A percentile compares a stretch with the other conserved stretches of the same genome.
Evolutionary conservation across 345 rosid genomes (phyloP).

Genomic region (Physaria fendleri): DNA sequence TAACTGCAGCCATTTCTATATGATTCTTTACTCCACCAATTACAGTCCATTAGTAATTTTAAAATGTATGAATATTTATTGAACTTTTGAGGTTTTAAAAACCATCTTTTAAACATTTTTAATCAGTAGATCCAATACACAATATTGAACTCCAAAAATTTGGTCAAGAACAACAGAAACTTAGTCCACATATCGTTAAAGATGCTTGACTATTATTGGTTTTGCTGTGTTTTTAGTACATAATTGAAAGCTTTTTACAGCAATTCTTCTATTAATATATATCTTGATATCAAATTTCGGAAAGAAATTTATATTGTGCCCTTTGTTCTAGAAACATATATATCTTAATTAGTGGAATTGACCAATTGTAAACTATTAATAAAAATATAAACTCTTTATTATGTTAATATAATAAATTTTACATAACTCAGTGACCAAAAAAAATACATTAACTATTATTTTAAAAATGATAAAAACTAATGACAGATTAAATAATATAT

Average conservation of each 20-base stretch:
- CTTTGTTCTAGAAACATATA: background rate
- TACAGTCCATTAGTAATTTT: background rate
- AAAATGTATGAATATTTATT: background rate
- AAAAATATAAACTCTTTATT: too few species aligned
- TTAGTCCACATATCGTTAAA: background rate
- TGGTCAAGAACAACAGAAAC: background rate
- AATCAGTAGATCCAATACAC: background rate
- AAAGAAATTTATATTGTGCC: background rate
- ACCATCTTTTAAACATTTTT: background rate
- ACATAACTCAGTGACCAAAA: too few species aligned
- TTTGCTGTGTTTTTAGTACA: background rate
- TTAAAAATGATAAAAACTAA: too few species aligned
- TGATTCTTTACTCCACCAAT: background rate
- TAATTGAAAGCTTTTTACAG: background rate
- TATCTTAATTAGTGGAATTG: too few species aligned
- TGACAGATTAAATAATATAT: too few species aligned
- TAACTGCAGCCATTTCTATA: conserved; percentile 6
- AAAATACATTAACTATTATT: too few species aligned
- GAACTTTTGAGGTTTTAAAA: background rate
- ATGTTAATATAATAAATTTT: too few species aligned
- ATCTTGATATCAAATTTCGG: background rate
- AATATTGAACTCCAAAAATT: background rate
- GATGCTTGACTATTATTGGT: background rate
- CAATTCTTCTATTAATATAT: background rate
- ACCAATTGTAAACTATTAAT: too few species aligned